A percentile compares a stretch with the other conserved stretches of the same genome.
Conservation (phyloP, 768 basidiomycete genomes). For the Ephemerocybe angulata region DNA sequence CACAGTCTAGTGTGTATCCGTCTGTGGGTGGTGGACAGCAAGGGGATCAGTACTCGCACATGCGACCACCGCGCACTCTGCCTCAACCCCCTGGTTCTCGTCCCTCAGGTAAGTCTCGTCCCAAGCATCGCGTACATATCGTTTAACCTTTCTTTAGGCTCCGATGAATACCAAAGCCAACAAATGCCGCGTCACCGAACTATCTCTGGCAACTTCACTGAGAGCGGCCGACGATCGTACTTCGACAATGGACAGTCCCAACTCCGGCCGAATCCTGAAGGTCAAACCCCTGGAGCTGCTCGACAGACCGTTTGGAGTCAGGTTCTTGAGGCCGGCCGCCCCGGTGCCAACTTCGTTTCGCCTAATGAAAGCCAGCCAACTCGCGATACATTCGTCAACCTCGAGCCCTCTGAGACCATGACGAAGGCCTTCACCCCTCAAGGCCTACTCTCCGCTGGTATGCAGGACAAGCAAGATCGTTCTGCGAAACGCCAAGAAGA, state of each 20-base stretch:
- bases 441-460: conserved; percentile 88
- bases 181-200: conserved; percentile 42
- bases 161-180: conserved; percentile 43
- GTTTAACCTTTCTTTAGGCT: conserved; percentile 26
- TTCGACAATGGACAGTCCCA: conserved; percentile 50
- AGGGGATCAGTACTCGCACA: conserved; percentile 38
- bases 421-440: conserved; percentile 95
- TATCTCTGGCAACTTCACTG: conserved; percentile 53
- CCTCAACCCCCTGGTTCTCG: conserved; percentile 57
- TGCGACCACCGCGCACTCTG: conserved; percentile 58
- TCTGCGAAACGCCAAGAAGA: conserved; percentile 96
- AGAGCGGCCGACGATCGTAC: conserved; percentile 49
- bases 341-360: conserved; percentile 36
- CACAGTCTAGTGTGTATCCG: conserved; percentile 8
- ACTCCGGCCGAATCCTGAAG: conserved; percentile 50
- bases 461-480: conserved; percentile 93
- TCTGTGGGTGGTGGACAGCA: conserved; percentile 17
- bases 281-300: conserved; percentile 48
- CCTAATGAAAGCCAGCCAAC: conserved; percentile 31
- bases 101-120: conserved; percentile 34
- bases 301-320: conserved; percentile 86
- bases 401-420: conserved; percentile 71
- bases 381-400: conserved; percentile 67
- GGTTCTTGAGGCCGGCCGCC: conserved; percentile 69
- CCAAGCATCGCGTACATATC: background rate